phyloP scores from a whole-genome alignment of 371 early-diverging fungal genomes.

The Conidiobolus incongruus region DNA sequence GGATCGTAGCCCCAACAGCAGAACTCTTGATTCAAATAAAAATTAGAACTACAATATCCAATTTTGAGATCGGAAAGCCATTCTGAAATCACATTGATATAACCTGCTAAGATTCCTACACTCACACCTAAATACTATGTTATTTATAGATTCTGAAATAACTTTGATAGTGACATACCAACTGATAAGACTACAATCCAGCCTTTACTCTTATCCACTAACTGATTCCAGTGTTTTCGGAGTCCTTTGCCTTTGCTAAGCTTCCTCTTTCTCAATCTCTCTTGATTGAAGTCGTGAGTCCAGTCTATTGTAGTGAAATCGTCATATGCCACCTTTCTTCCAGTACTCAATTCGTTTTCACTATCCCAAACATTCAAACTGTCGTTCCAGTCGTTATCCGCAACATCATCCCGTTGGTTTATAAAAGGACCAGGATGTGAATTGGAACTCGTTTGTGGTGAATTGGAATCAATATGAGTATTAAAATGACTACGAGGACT shows the following conservation, averaged over 20 bases:
- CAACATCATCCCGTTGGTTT: no score
- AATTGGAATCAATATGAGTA: no score
- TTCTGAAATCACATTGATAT: slow-evolving; percentile 54
- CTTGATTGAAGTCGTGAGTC: slow-evolving; percentile 80
- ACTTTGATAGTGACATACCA: slow-evolving; percentile 10
- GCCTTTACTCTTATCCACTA: no score
- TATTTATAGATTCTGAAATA: no score
- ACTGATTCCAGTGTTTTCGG: no score
- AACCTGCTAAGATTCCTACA: slow-evolving; percentile 57
- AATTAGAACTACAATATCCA: slow-evolving; percentile 70
- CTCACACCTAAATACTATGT: slow-evolving; percentile 35
- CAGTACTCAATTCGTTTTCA: slow-evolving; percentile 20
- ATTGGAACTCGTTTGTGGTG: no score
- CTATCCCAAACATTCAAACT: slow-evolving; percentile 10
- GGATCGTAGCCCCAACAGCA: slow-evolving; percentile 60
- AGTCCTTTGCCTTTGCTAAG: slow-evolving; percentile 27
- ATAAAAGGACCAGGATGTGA: no score
- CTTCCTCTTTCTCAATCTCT: slow-evolving; percentile 46
- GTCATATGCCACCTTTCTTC: slow-evolving; percentile 29
- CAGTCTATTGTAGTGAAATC: slow-evolving; percentile 59
- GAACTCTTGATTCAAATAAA: slow-evolving; percentile 63
- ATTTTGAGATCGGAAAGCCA: slow-evolving; percentile 55
- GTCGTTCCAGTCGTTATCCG: slow-evolving; percentile 12
- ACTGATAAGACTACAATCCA: slow-evolving; percentile 52
- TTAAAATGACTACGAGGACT: no score